Evolutionary conservation across 2,329 filamentous ascomycete genomes (phyloP).

Genomic region (Penicillium hesseltinei): DNA sequence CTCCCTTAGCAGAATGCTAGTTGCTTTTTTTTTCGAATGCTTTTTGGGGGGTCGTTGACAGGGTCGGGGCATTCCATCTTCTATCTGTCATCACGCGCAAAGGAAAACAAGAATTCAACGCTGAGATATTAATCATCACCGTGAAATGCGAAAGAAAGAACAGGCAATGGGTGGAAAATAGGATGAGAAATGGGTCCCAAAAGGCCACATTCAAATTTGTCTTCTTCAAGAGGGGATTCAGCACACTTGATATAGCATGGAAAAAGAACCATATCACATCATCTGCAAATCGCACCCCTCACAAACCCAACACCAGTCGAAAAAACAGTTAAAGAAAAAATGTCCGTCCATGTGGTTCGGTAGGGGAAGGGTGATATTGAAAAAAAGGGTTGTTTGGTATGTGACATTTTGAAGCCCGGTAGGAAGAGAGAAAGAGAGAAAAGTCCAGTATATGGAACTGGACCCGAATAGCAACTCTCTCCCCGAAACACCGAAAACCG

Average conservation of each 20-base stretch:
- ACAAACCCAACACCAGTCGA: conserved; percentile 4
- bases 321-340: conserved; percentile 5
- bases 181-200: conserved; percentile 21
- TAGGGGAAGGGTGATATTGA: conserved; percentile 15
- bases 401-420: conserved; percentile 28
- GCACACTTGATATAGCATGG: conserved; percentile 15
- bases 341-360: conserved; percentile 5
- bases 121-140: conserved; percentile 22
- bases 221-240: conserved; percentile 19
- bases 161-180: conserved; percentile 20
- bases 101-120: conserved; percentile 14
- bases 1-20: conserved; percentile 51
- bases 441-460: conserved; percentile 3
- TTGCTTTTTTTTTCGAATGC: conserved; percentile 55
- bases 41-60: conserved; percentile 51
- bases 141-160: conserved; percentile 25
- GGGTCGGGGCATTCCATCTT: conserved; percentile 48
- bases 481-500: conserved; percentile 13
- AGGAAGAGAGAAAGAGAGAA: conserved; percentile 13
- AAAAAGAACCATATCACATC: conserved; percentile 25
- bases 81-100: conserved; percentile 42
- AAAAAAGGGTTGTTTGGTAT: conserved; percentile 27
- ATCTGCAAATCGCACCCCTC: conserved; percentile 14
- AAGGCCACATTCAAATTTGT: conserved; percentile 40
- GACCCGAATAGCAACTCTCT: conserved; percentile 4